Evolutionary conservation across 768 basidiomycete genomes (phyloP).

Genomic region (Boletus sensibilis): DNA sequence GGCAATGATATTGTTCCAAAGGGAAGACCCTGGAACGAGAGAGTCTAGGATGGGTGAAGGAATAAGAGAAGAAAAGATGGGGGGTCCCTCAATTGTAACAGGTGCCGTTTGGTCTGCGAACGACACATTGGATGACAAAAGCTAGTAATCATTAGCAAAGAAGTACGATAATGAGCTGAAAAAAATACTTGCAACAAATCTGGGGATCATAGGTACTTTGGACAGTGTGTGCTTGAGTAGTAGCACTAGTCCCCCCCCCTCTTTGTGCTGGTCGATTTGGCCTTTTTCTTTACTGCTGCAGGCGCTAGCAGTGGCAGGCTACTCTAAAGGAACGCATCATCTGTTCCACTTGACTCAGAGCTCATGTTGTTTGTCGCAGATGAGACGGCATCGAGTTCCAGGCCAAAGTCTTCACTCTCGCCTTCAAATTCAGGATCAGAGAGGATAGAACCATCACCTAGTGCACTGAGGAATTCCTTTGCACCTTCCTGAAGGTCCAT

Average conservation of each 20-base stretch:
- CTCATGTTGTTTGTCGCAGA: neutral
- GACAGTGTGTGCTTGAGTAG: no score
- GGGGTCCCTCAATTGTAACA: no score
- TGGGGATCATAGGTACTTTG: neutral
- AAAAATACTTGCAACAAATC: neutral
- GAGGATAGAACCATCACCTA: neutral
- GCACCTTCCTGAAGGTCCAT: neutral
- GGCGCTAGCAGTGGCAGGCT: neutral
- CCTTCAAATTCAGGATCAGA: neutral
- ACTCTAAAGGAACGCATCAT: neutral
- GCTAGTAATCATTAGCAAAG: neutral
- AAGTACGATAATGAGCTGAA: neutral
- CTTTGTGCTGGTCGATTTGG: neutral
- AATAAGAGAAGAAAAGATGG: no score
- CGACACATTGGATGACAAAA: neutral
- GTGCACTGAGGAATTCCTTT: neutral
- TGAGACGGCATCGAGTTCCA: neutral
- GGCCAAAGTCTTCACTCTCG: neutral
- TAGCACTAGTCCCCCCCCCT: no score
- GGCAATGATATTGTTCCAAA: no score
- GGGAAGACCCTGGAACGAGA: no score
- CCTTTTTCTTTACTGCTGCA: neutral
- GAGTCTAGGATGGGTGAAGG: no score
- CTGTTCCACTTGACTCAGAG: neutral
- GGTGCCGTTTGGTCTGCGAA: neutral